Percentiles rank a stretch among this genome's conserved stretches.
Conservation (phyloP, 345 rosid genomes). For the Alliaria petiolata region DNA sequence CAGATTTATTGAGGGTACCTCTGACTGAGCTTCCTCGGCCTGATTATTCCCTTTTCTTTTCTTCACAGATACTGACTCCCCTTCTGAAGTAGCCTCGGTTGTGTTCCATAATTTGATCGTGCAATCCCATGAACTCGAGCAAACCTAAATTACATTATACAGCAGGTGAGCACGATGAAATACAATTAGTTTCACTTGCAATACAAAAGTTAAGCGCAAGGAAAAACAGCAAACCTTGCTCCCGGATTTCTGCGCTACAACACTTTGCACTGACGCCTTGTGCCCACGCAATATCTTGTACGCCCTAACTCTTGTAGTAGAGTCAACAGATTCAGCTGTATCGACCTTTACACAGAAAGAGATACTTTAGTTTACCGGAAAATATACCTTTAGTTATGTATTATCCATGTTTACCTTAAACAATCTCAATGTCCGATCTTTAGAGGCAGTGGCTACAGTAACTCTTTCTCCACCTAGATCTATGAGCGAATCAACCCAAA, state of each 20-base stretch:
- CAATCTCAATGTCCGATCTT: slow-evolving; percentile 84
- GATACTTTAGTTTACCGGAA: slow-evolving; percentile 13
- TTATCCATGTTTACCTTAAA: slow-evolving; percentile 69
- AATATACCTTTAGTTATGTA: background rate
- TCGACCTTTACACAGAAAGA: slow-evolving; percentile 46
- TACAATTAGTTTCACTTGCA: background rate
- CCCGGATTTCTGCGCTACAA: slow-evolving; percentile 61
- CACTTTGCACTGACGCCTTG: slow-evolving; percentile 79
- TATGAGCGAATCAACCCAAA: background rate
- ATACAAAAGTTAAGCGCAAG: slow-evolving; percentile 10
- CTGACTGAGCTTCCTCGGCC: slow-evolving; percentile 56
- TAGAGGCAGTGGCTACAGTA: slow-evolving; percentile 80
- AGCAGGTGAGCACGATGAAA: background rate
- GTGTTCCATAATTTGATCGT: slow-evolving; percentile 78
- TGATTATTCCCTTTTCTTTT: slow-evolving; percentile 76
- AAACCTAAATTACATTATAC: slow-evolving; percentile 43
- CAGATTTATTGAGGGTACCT: slow-evolving; percentile 44
- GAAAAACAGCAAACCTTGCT: slow-evolving; percentile 50
- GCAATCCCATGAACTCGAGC: slow-evolving; percentile 98
- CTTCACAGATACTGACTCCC: slow-evolving; percentile 60
- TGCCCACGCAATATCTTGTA: slow-evolving; percentile 85
- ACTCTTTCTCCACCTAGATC: slow-evolving; percentile 46
- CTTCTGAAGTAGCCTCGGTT: slow-evolving; percentile 45
- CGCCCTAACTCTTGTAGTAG: slow-evolving; percentile 50
- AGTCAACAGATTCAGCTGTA: slow-evolving; percentile 35